These are phyloP conservation scores for Drechslerella coelobrocha DNA, from an alignment of 2,329 filamentous ascomycete genomes.

Conservation along the genomic window DNA sequence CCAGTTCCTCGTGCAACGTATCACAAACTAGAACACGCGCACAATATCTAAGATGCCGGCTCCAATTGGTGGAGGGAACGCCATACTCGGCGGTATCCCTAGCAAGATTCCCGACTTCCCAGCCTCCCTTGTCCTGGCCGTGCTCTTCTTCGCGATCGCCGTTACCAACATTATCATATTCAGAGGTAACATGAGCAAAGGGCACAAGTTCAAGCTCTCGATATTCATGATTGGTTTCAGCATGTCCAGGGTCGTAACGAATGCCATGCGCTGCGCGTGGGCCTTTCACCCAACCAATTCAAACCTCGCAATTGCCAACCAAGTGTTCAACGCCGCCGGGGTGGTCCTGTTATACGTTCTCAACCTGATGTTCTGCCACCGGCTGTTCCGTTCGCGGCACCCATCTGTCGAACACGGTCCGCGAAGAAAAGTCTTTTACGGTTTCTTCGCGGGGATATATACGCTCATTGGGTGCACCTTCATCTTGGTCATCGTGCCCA, in stretches of 20 bases:
- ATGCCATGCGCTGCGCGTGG: constrained; percentile 65
- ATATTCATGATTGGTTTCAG: constrained; percentile 53
- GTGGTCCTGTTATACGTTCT: constrained; percentile 77
- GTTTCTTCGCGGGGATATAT: constrained; percentile 67
- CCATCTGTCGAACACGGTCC: constrained; percentile 59
- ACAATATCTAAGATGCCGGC: background rate
- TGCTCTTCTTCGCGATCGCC: constrained; percentile 38
- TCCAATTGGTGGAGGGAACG: constrained; percentile 26
- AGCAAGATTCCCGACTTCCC: constrained; percentile 48
- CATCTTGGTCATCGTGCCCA: constrained; percentile 28
- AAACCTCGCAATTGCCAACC: constrained; percentile 66
- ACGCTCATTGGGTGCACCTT: constrained; percentile 61
- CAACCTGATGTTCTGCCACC: constrained; percentile 78
- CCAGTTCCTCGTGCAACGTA: background rate
- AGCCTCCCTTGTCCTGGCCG: constrained; percentile 39
- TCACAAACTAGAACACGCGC: background rate
- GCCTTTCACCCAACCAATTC: constrained; percentile 59
- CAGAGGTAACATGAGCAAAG: constrained; percentile 52
- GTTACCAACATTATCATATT: constrained; percentile 48
- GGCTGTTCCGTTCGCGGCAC: constrained; percentile 75
- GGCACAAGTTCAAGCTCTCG: constrained; percentile 60
- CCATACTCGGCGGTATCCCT: constrained; percentile 38
- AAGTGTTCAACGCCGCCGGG: constrained; percentile 75
- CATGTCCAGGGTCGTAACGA: constrained; percentile 58
- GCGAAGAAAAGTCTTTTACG: constrained; percentile 65